Evolutionary conservation across 495 filamentous ascomycete species (phyloP), one percentile per base, ranked within the genome.

Genomic region (Hypoxylon trugodes): DNA sequence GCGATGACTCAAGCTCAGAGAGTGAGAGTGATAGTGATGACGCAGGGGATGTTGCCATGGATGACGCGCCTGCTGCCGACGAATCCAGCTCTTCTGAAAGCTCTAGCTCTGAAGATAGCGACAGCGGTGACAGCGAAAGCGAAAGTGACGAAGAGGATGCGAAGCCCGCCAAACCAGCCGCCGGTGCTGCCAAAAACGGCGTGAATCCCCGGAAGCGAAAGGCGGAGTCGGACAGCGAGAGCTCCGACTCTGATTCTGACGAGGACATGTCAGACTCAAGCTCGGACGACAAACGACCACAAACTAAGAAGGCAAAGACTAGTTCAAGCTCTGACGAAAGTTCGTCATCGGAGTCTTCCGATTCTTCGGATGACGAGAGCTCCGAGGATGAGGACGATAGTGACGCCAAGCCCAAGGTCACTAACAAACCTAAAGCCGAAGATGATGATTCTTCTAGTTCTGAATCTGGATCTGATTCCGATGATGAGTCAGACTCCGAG

Each of bases 121-220:
- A 67, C 0, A 68, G 66, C 38, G 59, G 42, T 19, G 60, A 66
- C 0, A 60, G 56, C 50, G 68, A 66, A 18, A 74, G 72, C 61
- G 86, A 87, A 25, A 87, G 83, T 69, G 86, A 88, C 46, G 83
- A 83, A 63, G 81, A 87, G 35, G 84, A 88, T 53, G 70, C 70
- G 28, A 58, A 66, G 64, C 61, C 76, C 35, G 65, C 73, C 26
- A 79, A 82, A 56, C 36, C 78, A 9, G 71, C 79, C 24, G 69
- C 75, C 33, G 56, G 56, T 42, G 36, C 66, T 16, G 16, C 60
- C 16, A 58, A 40, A 12, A 22, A 60, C 9, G 61, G 66, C 4
- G 65, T 63, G 18, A 84, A 84, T 25, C 68, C 66, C 4, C 49
- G 83, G 58, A 91, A 91, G 77, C 86, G 89, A 60, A 91, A 91